Base-by-base conservation (phyloP, 768 basidiomycete species). In the Termitomyces sp. region DNA sequence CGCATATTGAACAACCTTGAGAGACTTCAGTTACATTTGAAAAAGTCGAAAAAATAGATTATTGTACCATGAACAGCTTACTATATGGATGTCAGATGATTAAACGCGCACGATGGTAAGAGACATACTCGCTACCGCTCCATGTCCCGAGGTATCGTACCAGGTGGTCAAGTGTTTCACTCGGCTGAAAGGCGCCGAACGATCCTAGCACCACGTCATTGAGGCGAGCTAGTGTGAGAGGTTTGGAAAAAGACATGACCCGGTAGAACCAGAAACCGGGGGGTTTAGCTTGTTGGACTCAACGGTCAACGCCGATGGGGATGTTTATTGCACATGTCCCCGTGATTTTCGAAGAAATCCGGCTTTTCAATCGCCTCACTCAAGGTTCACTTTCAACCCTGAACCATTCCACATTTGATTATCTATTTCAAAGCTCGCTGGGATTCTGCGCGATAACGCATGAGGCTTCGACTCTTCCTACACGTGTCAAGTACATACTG, bases 111-210 rank as follows among this genome's bases (percentile, higher is more conserved):
- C 12, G 58, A 46, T 55, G 52, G 51, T 13, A 63, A 60, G 33
- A 62, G 61, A 84, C 84, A 70, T 76, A 76, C 91, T 94, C 92
- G 82, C 83, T 91, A 30, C 91, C 91, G 69, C 84, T 87, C 89
- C 89, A 93, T 65, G 91, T 90, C 57, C 87, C 85, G 54, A 93
- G 76, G 68, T 84, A 92, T 66, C 89, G 78, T 41, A 91, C 78
- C 9, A 91, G 76, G 70, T 91, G 91, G 65, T 91, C 79, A 46
- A 93, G 69, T 6, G 79, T 83, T 61, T 85, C 77, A 7, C 87
- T 88, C 1, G 84, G 78, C 27, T 81, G 81, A 11, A 89, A 71
- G 34, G 69, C 68, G 31, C 81, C 71, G 67, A 90, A 91, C 20
- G 77, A 77, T 0, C 91, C 91, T 6, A 93, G 71, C 22, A 87